Evolutionary conservation across 257 asterid species (phyloP).

Genomic region (Solanum sejunctum): DNA sequence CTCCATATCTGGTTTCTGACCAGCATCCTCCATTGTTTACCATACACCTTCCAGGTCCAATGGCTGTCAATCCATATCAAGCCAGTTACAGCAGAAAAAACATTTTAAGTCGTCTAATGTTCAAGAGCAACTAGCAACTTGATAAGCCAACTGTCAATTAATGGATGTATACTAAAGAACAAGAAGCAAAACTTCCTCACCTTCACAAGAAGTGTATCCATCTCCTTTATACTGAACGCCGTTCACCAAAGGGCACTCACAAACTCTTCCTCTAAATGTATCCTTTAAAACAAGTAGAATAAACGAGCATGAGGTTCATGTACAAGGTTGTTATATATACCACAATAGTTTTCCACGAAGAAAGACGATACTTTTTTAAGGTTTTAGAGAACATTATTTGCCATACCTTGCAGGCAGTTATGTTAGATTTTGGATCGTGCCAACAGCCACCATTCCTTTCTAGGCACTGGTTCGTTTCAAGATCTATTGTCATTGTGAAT

Average conservation of each 20-base stretch:
- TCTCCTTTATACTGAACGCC: constrained; percentile 80
- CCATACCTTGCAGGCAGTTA: constrained; percentile 78
- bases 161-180: neutral
- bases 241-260: constrained; percentile 64
- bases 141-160: neutral
- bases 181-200: constrained; percentile 11
- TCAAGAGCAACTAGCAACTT: neutral
- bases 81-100: neutral
- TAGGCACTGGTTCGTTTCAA: constrained; percentile 86
- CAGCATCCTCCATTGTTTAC: constrained; percentile 79
- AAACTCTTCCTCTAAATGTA: constrained; percentile 85
- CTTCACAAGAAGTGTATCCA: constrained; percentile 71
- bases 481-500: constrained; percentile 25
- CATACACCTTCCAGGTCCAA: constrained; percentile 87
- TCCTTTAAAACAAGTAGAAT: constrained; percentile 32
- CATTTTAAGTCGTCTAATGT: neutral
- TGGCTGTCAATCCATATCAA: constrained; percentile 30
- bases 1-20: constrained; percentile 48
- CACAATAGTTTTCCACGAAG: neutral
- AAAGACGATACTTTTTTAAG: neutral
- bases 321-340: neutral
- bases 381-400: neutral
- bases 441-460: constrained; percentile 85
- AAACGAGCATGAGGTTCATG: neutral
- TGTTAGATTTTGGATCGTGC: constrained; percentile 46